Base-by-base conservation (phyloP, 306 rosid genomes). In the Hylodesmum podocarpum region DNA sequence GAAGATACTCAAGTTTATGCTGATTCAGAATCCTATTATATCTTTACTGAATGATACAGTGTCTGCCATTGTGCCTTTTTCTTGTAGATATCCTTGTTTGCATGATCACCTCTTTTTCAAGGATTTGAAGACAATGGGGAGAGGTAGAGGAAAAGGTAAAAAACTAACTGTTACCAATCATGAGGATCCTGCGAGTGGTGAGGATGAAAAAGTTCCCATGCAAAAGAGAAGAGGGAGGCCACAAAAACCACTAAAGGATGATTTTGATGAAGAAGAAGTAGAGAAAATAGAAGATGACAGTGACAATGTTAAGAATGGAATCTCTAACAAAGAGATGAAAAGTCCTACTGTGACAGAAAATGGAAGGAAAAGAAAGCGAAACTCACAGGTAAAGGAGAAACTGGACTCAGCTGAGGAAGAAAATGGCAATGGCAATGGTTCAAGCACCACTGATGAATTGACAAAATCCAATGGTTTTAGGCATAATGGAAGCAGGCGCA, bases 401-500 rank as follows among this genome's bases (percentile, higher is more conserved):
- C 9, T 69, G 53, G 90, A 82, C 34, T 78, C 87, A 8, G 78
- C 47, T 3, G 82, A 84, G 77, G 87, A 81, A 67, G 92, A 78
- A 84, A 86, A 82, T 49, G 82, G 81, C 34, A 47, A 50, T 69
- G 88, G 76, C 27, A 81, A 84, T 40, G 76, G 81, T 46, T 70
- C 85, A 71, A 84, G 70, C 85, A 72, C 79, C 82, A 72, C 83
- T 8, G 88, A 76, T 54, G 85, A 84, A 49, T 68, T 70, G 39
- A 25, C 76, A 24, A 88, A 88, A 78, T 41, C 85, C 41, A 88
- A 84, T 74, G 92, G 98, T 68, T 91, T 93, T 70, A 88, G 98
- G 73, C 94, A 89, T 62, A 89, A 83, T 66, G 95, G 95, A 77
- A 93, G 98, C 84, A 87, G 98, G 80, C 87, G 96, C 65, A 91